Evolutionary conservation across 2,329 filamentous ascomycete genomes (phyloP), one percentile per base, ranked within the genome.

Genomic region (Pestalotiopsis sp.): DNA sequence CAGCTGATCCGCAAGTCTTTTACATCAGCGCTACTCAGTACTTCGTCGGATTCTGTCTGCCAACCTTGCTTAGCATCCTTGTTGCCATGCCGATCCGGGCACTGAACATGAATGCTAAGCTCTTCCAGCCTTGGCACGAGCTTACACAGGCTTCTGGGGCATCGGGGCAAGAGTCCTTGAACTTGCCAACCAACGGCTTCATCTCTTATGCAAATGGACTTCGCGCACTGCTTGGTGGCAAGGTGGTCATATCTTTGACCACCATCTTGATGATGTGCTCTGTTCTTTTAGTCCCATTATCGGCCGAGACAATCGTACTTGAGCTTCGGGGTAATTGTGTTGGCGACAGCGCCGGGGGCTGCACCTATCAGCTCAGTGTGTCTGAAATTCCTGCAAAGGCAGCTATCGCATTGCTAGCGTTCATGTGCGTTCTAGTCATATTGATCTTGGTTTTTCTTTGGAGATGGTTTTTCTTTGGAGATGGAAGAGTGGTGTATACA

Each of bases 401-500:
- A 0, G 69, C 74, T 4, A 63, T 79, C 2, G 76, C 39, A 0
- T 56, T 81, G 9, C 68, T 80, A 1, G 75, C 41, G 0, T 31
- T 76, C 39, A 79, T 81, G 76, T 70, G 69, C 2, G 25, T 78
- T 5, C 64, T 77, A 11, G 67, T 74, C 0, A 27, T 78, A 3
- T 4, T 76, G 2, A 61, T 79, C 4, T 17, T 77, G 4, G 27
- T 74, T 4, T 68, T 75, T 11, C 68, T 80, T 0, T 61, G 64
- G 6, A 69, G 71, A 17, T 80, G 79, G 79, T n/a, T n/a, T 68
- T 75, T 11, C 68, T 80, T 0, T 61, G 64, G 6, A 69, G 71
- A 17, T 80, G 79, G 79, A 68, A 67, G 14, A 75, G 77, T 0
- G 79, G 79, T 2, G 77, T 81, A 2, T 66, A 71, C 4, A 72